Conservation (phyloP, 1,284 basidiomycete species). For the Trichosporon inkin region DNA sequence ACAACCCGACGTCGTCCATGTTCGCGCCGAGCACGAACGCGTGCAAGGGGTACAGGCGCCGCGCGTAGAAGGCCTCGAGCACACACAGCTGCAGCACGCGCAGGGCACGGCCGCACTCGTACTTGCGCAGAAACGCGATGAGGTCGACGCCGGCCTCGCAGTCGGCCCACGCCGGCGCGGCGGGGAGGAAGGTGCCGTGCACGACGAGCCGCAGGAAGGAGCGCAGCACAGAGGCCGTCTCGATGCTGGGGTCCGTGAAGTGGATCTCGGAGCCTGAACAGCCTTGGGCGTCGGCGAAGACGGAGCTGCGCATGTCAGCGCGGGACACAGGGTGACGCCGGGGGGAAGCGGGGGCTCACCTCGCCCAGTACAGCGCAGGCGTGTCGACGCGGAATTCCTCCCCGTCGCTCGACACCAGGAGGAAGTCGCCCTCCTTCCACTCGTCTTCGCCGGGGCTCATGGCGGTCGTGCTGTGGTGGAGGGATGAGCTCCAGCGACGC, state of each 20-base stretch:
- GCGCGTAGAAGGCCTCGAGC: not conserved
- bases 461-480: not conserved
- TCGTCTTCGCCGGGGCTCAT: not conserved
- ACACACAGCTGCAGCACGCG: conserved; percentile 4
- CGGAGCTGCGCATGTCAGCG: not conserved
- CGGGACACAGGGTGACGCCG: not conserved
- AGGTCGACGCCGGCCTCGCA: not conserved
- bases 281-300: not conserved
- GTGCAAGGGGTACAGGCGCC: not conserved
- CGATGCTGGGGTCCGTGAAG: conserved; percentile 5
- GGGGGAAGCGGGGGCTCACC: not conserved
- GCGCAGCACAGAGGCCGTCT: not conserved
- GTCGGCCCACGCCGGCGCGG: not conserved
- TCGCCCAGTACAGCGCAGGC: not conserved
- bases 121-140: conserved; percentile 1
- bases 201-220: not conserved
- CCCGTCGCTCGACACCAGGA: not conserved
- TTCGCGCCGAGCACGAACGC: conserved; percentile 7
- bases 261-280: not conserved
- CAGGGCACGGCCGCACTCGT: not conserved
- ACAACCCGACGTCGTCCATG: not conserved
- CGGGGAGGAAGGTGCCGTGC: not conserved
- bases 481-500: not conserved
- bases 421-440: not conserved
- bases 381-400: not conserved